Base-by-base conservation (phyloP, 768 basidiomycete genomes). In the Amanita fuliginea region DNA sequence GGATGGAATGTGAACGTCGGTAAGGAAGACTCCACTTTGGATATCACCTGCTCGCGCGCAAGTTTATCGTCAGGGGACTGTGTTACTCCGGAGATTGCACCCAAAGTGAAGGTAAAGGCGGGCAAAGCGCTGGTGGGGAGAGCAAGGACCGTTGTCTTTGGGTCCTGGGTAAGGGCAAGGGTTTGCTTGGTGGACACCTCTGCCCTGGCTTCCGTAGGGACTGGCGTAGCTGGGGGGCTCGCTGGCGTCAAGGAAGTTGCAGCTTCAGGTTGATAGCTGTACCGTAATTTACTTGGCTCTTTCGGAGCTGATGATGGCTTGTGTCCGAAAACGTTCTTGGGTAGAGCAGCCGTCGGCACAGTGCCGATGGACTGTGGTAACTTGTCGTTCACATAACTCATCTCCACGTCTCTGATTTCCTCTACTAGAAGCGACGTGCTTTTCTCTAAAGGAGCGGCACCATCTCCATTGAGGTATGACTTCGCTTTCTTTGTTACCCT, bases 271-370 rank as follows among this genome's bases (percentile, higher is more conserved):
- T 79, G 76, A 62, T 83, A 77, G 55, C 84, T 85, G 56, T 73
- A 83, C 22, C 86, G 77, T 50, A 89, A 69, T 59, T 87, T 88
- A 51, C 86, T 87, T 2, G 86, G 85, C 49, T 85, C 83, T 59
- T 80, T 85, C 1, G 86, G 86, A 7, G 74, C 73, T 26, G 66
- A 64, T 22, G 70, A 76, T 2, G 74, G 64, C 59, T 80, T 83
- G 36, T 64, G 59, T n/a, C 61, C 62, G 16, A 55, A 48, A 42
- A 68, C 62, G 6, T 56, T 57, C 49, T 51, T 53, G 26, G 42
- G 33, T 37, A 22, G 16, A 32, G 16, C 39, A 32, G 16, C 39
- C 44, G 50, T 37, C 35, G 36, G 11, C 43, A 35, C 28, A 35
- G 42, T 49, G 44, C 28, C 13, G 13, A 46, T 32, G 46, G 49